Evolutionary conservation across 2,329 filamentous ascomycete species (phyloP).

Genomic region (Trichoderma cornu-damae): DNA sequence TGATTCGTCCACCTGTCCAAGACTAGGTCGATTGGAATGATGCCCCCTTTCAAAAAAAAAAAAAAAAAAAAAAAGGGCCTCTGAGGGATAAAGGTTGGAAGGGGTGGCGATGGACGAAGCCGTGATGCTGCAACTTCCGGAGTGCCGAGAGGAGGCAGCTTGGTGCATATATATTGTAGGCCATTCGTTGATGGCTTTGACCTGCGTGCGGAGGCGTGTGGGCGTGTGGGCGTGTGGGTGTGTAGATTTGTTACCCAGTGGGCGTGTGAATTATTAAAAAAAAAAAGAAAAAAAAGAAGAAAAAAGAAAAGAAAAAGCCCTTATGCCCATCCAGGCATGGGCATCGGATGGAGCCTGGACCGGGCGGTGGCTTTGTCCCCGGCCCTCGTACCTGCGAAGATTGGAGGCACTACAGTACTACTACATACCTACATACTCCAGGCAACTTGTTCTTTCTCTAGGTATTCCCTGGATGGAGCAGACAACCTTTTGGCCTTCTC

Average conservation of each 20-base stretch:
- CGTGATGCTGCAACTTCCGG: conserved; percentile 10
- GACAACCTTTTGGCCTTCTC: conserved; percentile 1
- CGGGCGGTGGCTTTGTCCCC: conserved; percentile 16
- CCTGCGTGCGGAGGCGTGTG: conserved; percentile 9
- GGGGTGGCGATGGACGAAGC: neutral
- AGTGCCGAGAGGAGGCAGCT: conserved; percentile 10
- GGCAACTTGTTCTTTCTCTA: too few species aligned
- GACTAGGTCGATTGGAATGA: neutral
- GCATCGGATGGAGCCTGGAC: conserved; percentile 17
- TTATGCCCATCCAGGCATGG: conserved; percentile 5
- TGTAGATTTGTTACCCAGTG: neutral
- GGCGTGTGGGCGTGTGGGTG: neutral
- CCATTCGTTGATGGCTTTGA: neutral
- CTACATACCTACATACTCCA: too few species aligned
- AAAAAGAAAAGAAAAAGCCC: too few species aligned
- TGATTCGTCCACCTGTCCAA: conserved; percentile 8
- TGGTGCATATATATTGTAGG: conserved; percentile 12
- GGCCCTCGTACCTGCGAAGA: conserved; percentile 5
- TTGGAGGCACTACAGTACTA: too few species aligned
- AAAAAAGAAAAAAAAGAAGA: too few species aligned
- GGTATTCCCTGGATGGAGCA: too few species aligned
- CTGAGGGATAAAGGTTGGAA: neutral
- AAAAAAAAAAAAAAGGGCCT: too few species aligned
- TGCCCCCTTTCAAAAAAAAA: neutral
- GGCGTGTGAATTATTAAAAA: too few species aligned